Conservation (phyloP, 2,329 filamentous ascomycete genomes). For the Alternaria infectoria region DNA sequence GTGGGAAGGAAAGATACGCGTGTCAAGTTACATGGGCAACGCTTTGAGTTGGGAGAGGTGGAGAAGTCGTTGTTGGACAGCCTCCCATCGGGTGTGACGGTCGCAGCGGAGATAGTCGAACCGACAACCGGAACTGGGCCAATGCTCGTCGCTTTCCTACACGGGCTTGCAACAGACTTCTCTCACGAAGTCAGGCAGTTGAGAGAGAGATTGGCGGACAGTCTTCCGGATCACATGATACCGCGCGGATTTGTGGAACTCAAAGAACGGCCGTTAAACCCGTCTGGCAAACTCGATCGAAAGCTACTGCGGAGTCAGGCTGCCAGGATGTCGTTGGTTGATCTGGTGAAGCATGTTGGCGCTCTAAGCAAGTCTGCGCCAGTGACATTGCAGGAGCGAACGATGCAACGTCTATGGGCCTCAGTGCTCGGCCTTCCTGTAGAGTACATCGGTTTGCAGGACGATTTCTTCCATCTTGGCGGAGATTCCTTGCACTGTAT, state of each 20-base stretch:
- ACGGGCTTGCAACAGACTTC: background rate
- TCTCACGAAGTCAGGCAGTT: background rate
- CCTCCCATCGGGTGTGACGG: background rate
- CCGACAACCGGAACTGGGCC: background rate
- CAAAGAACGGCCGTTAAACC: background rate
- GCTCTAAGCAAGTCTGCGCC: background rate
- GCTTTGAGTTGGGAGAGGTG: slow-evolving; percentile 4
- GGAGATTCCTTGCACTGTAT: slow-evolving; percentile 5
- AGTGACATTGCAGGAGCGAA: background rate
- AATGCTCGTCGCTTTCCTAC: slow-evolving; percentile 1
- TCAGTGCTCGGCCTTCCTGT: background rate
- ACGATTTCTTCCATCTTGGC: slow-evolving; percentile 2
- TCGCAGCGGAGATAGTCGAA: slow-evolving; percentile 1
- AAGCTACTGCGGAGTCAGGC: slow-evolving; percentile 1
- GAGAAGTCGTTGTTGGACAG: background rate
- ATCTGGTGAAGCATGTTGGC: slow-evolving; percentile 1
- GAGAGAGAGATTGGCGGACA: background rate
- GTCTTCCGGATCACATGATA: slow-evolving; percentile 1
- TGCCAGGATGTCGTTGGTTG: background rate
- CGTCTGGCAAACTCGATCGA: slow-evolving; percentile 4
- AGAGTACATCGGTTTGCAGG: slow-evolving; percentile 3
- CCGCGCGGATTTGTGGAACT: slow-evolving; percentile 6
- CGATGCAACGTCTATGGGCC: slow-evolving; percentile 1
- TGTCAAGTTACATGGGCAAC: slow-evolving; percentile 3
- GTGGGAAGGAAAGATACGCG: slow-evolving; percentile 3